A percentile compares a stretch with the other conserved stretches of the same genome.
phyloP scores from a whole-genome alignment of 441 rosid genomes.

The Theobroma grandiflorum region DNA sequence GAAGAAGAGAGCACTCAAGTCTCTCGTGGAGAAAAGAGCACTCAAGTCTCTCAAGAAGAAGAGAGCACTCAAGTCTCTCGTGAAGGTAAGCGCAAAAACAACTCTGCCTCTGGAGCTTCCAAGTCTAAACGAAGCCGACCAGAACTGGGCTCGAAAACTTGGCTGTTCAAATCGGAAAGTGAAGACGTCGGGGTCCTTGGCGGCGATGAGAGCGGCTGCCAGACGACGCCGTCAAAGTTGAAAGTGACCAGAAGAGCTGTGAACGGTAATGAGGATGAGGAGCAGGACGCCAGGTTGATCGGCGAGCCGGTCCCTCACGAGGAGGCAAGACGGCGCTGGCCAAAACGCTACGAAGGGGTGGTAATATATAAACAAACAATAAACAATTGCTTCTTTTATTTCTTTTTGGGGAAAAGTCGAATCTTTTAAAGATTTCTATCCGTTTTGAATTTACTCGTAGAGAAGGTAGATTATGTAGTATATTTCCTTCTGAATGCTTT shows the following conservation, averaged over 20 bases:
- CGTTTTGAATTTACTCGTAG: too few species aligned
- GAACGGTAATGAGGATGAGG: conserved; percentile 23
- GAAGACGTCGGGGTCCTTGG: neutral
- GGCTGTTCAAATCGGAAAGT: neutral
- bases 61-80: neutral
- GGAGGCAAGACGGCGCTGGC: conserved; percentile 65
- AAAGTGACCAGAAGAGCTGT: neutral
- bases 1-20: conserved; percentile 12
- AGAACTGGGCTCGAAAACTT: neutral
- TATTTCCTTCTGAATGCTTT: neutral
- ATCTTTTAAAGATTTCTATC: neutral
- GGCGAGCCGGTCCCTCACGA: conserved; percentile 45
- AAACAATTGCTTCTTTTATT: neutral
- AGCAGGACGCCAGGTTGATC: conserved; percentile 37
- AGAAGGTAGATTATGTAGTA: too few species aligned
- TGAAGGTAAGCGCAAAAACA: neutral
- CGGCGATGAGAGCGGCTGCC: neutral
- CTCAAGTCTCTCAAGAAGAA: neutral
- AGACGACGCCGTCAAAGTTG: neutral
- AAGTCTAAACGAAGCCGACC: neutral
- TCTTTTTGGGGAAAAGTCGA: neutral
- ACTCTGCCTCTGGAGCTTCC: neutral
- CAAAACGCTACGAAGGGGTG: conserved; percentile 51
- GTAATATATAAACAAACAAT: neutral
- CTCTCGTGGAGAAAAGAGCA: neutral